Conservation (phyloP, 2,329 filamentous ascomycete genomes). For the Akanthomyces muscarius region DNA sequence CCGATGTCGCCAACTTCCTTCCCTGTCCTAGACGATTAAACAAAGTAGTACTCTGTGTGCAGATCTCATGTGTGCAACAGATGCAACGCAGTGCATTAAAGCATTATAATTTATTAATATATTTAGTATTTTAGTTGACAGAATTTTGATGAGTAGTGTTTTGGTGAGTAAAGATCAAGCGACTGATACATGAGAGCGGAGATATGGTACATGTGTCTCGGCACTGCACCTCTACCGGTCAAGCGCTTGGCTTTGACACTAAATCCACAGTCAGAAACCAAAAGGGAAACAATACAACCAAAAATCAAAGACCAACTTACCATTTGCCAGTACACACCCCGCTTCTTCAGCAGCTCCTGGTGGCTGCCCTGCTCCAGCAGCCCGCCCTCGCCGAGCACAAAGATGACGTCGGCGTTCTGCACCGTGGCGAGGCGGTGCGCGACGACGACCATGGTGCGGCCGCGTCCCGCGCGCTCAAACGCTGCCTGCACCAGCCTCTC, state of each 20-base stretch:
- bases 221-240: slow-evolving; percentile 37
- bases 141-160: too few relatives aligned
- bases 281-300: too few relatives aligned
- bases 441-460: slow-evolving; percentile 67
- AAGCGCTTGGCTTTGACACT: slow-evolving; percentile 58
- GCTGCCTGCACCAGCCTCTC: slow-evolving; percentile 62
- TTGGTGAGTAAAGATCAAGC: too few relatives aligned
- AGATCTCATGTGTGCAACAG: too few relatives aligned
- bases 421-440: slow-evolving; percentile 74
- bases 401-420: slow-evolving; percentile 75
- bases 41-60: too few relatives aligned
- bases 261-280: slow-evolving; percentile 24
- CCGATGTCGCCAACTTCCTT: too few relatives aligned
- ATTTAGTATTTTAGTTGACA: too few relatives aligned
- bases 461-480: slow-evolving; percentile 59
- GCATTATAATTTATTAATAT: too few relatives aligned
- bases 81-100: too few relatives aligned
- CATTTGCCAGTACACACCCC: slow-evolving; percentile 56
- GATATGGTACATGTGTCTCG: background rate
- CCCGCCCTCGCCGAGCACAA: slow-evolving; percentile 65
- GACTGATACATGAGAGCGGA: background rate
- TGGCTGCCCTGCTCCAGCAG: slow-evolving; percentile 54
- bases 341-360: slow-evolving; percentile 45
- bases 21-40: too few relatives aligned
- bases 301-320: slow-evolving; percentile 34